Evolutionary conservation across 2,329 filamentous ascomycete species (phyloP), one percentile per base, ranked within the genome.

Genomic region (Neobulgaria alba): DNA sequence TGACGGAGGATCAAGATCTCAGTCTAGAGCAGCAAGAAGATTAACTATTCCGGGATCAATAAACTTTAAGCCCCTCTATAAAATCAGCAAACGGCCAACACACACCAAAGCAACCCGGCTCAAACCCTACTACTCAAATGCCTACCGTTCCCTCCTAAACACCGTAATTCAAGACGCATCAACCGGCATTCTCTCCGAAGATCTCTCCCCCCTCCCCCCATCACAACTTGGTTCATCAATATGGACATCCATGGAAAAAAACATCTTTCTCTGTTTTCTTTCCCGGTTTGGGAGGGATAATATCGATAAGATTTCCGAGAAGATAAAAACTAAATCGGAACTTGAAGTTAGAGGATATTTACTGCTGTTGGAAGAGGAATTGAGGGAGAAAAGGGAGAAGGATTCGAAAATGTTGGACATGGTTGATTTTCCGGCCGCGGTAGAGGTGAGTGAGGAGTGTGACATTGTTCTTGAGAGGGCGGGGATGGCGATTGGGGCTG

Each of bases 211-310:
- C 12, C 55, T 70, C 42, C 43, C 59, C 35, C 37, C 64, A 26
- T 71, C 72, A 2, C 83, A 87, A 53, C 64, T 88, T 37, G 88
- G 87, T 16, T 68, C 77, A 18, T 77, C 79, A 1, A 51, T 63
- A 9, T 96, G 90, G 90, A 79, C 74, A 0, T 46, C 71, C 0
- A 52, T 64, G 1, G 89, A 95, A 56, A 94, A 94, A 57, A 65
- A 72, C 1, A 51, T 66, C 0, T 74, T 95, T 43, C 94, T 86
- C 58, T 66, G 73, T 10, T 72, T 75, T 0, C 60, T 93, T 3
- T 67, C 71, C 1, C 73, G 74, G 0, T 68, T 82, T 2, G 86
- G 86, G 0, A 72, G 66, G 38, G 72, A 77, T 51, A 67, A 87
- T 46, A 53, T 82, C 1, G 62, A 62, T 2, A 73, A 70, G 1